Evolutionary conservation across 129 eudicot species (phyloP).

Genomic region (Flaveria trinervia): DNA sequence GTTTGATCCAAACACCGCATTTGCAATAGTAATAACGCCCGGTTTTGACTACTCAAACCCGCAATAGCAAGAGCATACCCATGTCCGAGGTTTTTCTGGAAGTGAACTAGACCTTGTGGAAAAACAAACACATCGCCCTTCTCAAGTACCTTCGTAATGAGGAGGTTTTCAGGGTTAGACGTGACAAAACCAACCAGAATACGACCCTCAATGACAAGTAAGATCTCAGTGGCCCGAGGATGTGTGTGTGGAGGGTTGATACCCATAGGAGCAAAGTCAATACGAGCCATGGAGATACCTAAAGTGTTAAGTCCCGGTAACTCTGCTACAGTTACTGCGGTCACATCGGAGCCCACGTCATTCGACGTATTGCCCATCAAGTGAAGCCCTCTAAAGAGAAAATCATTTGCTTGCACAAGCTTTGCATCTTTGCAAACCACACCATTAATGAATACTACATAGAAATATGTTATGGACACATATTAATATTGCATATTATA

Average conservation of each 20-base stretch:
- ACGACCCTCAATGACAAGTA: constrained; percentile 32
- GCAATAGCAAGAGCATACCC: constrained; percentile 36
- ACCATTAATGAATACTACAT: constrained; percentile 29
- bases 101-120: constrained; percentile 44
- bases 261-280: no score
- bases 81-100: constrained; percentile 32
- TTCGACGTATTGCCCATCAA: constrained; percentile 33
- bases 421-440: constrained; percentile 32
- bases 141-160: constrained; percentile 18
- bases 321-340: constrained; percentile 32
- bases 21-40: constrained; percentile 34
- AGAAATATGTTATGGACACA: neutral
- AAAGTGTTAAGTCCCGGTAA: constrained; percentile 48
- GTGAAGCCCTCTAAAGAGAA: constrained; percentile 37
- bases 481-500: neutral
- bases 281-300: constrained; percentile 36
- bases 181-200: constrained; percentile 41
- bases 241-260: neutral
- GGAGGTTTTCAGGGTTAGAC: constrained; percentile 36
- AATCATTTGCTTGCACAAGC: constrained; percentile 29
- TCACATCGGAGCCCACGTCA: constrained; percentile 35
- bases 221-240: constrained; percentile 36
- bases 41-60: constrained; percentile 46
- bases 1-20: constrained; percentile 31
- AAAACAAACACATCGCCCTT: constrained; percentile 46